phyloP scores from a whole-genome alignment of 2,329 filamentous ascomycete species.

The Hansfordia pulvinata region DNA sequence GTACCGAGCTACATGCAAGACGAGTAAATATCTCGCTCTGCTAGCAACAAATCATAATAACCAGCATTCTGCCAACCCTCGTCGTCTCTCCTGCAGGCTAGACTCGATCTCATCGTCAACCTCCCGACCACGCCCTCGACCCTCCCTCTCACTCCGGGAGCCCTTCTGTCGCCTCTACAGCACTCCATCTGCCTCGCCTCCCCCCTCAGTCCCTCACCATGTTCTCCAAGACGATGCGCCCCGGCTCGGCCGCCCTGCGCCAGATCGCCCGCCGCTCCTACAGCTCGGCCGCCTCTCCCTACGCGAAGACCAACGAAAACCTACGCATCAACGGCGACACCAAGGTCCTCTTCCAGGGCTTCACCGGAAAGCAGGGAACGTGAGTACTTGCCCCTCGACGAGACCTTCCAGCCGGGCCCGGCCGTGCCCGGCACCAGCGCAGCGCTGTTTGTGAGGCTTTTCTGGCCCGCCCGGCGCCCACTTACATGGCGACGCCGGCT shows the following conservation, averaged over 20 bases:
- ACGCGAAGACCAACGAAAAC: constrained; percentile 66
- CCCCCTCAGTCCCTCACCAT: constrained; percentile 17
- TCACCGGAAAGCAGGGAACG: constrained; percentile 95
- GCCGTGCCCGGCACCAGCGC: no score
- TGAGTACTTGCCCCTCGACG: constrained; percentile 29
- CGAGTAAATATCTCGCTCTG: no score
- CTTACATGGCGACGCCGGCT: no score
- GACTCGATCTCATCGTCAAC: no score
- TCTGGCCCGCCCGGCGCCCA: no score
- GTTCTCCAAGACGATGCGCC: constrained; percentile 56
- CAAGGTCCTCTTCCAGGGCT: constrained; percentile 93
- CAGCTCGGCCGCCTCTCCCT: constrained; percentile 56
- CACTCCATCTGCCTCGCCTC: constrained; percentile 3
- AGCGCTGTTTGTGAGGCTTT: background rate
- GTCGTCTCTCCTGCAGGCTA: no score
- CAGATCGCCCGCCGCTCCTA: constrained; percentile 57
- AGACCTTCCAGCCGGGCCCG: no score
- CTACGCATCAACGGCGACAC: constrained; percentile 87
- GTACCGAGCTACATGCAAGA: no score
- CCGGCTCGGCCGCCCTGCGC: constrained; percentile 56
- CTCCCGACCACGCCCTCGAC: background rate
- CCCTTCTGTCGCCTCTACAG: background rate
- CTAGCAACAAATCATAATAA: constrained; percentile 2
- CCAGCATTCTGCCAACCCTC: no score
- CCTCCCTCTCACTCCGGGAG: constrained; percentile 1